These are phyloP conservation scores for Prosopis cineraria DNA, from an alignment of 306 rosid species.

Conservation along the genomic window DNA sequence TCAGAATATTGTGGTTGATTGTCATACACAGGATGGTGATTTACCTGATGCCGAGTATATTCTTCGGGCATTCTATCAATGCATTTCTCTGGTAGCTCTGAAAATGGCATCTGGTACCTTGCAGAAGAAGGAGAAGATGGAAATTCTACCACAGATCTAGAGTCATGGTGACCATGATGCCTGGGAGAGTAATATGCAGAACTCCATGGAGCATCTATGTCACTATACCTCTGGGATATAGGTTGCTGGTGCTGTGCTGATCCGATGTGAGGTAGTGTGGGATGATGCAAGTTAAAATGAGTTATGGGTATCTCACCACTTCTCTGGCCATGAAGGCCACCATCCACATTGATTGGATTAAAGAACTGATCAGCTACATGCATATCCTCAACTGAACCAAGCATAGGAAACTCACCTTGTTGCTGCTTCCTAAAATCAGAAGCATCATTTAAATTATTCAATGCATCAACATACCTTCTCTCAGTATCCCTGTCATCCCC, in stretches of 20 bases:
- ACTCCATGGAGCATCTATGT: slow-evolving; percentile 86
- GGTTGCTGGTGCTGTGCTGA: slow-evolving; percentile 69
- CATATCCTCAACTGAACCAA: slow-evolving; percentile 62
- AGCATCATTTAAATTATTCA: slow-evolving; percentile 81
- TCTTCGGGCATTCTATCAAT: slow-evolving; percentile 83
- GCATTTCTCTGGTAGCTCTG: slow-evolving; percentile 66
- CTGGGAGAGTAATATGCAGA: slow-evolving; percentile 91
- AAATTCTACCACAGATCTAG: slow-evolving; percentile 67
- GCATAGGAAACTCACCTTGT: slow-evolving; percentile 58
- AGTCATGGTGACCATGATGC: slow-evolving; percentile 70
- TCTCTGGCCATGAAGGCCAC: slow-evolving; percentile 77
- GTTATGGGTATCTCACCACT: slow-evolving; percentile 59
- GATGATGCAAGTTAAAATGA: slow-evolving; percentile 66
- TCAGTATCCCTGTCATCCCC: slow-evolving; percentile 86
- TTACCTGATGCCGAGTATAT: slow-evolving; percentile 61
- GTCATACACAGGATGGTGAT: slow-evolving; percentile 67
- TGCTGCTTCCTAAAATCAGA: slow-evolving; percentile 69
- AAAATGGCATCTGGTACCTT: slow-evolving; percentile 63
- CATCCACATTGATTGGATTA: slow-evolving; percentile 61
- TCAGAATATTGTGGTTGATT: slow-evolving; percentile 85
- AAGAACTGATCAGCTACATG: slow-evolving; percentile 60
- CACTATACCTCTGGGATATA: slow-evolving; percentile 70
- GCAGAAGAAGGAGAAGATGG: slow-evolving; percentile 86
- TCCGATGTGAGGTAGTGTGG: slow-evolving; percentile 57
- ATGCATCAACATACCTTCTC: slow-evolving; percentile 94